These are phyloP conservation scores for Filobasidium wieringae DNA, from an alignment of 768 basidiomycete species.

Conservation along the genomic window DNA sequence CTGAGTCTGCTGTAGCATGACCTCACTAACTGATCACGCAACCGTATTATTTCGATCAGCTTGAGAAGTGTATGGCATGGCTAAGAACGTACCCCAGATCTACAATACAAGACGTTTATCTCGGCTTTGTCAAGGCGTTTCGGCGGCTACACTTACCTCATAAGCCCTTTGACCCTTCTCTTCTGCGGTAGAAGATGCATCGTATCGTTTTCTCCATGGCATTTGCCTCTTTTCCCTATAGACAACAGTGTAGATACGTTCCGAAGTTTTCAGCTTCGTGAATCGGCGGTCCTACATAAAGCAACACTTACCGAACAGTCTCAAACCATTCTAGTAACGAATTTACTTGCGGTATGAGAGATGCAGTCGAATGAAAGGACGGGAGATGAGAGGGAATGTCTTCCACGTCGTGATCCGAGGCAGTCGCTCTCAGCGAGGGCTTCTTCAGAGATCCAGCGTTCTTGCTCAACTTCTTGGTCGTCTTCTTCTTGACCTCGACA, in stretches of 20 bases:
- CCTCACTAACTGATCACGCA: conserved; percentile 45
- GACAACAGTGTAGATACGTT: neutral
- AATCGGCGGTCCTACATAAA: neutral
- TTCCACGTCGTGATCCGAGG: no score
- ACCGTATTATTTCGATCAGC: neutral
- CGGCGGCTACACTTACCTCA: conserved; percentile 49
- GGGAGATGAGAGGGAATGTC: no score
- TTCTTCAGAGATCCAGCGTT: no score
- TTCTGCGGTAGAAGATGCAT: conserved; percentile 45
- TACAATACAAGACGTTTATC: neutral
- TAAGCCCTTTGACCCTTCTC: conserved; percentile 77
- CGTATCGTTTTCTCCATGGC: conserved; percentile 73
- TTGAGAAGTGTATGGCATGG: neutral
- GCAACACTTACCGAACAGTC: conserved; percentile 44
- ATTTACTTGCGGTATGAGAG: conserved; percentile 21
- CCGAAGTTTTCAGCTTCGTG: neutral
- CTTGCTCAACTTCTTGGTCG: no score
- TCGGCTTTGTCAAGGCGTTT: neutral
- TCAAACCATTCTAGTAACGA: conserved; percentile 53
- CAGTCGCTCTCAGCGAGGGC: no score
- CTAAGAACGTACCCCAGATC: neutral
- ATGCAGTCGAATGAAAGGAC: no score
- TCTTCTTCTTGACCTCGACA: no score
- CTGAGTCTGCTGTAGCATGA: conserved; percentile 96
- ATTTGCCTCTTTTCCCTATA: conserved; percentile 54